Base-by-base conservation (phyloP, 73 alveolate genomes). In the Paramecium bursaria region DNA sequence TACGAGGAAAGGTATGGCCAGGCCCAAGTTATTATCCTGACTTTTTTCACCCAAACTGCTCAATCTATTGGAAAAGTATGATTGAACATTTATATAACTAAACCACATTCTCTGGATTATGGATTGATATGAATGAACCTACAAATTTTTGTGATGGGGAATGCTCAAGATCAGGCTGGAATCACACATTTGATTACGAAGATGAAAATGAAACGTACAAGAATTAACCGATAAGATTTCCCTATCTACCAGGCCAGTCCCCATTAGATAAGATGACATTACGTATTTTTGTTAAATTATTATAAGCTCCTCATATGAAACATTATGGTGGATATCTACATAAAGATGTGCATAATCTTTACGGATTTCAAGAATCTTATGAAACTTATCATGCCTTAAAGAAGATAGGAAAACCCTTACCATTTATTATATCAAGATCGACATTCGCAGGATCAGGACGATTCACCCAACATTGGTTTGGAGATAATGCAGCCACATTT, bases 101-200 rank as follows among this genome's bases (percentile, higher is more conserved):
- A 31, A 75, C 92, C 3, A 76, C 80, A 22, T 95, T 88, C 86
- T 94, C 90, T 85, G 97, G 97, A 26, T 85, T 95, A 27, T 92
- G 96, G 96, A 73, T 90, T 27, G 95, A 92, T 87, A 91, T 91
- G 95, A 95, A 95, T 89, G 97, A 95, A 49, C 91, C 90, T 9
- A 73, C 94, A 0, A 88, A 86, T 50, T 73, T 88, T 54, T 75
- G 86, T 42, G 90, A 46, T 49, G 75, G 87, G 5, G 46, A 52
- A 44, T 75, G 79, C 79, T 50, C 53, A 50, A 30, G 44, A 25
- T 30, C 19, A 3, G 35, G 30, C 29, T 60, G 79, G 79, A 60
- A 60, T 60, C 2, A 31, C 1, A 60, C 79, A 0, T 14, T 60
- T 30, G 79, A 60, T 33, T 60, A 60, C 39, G 30, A 31, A 3